These are phyloP conservation scores for Escallonia rubra DNA, from an alignment of 129 eudicot genomes.

Conservation along the genomic window DNA sequence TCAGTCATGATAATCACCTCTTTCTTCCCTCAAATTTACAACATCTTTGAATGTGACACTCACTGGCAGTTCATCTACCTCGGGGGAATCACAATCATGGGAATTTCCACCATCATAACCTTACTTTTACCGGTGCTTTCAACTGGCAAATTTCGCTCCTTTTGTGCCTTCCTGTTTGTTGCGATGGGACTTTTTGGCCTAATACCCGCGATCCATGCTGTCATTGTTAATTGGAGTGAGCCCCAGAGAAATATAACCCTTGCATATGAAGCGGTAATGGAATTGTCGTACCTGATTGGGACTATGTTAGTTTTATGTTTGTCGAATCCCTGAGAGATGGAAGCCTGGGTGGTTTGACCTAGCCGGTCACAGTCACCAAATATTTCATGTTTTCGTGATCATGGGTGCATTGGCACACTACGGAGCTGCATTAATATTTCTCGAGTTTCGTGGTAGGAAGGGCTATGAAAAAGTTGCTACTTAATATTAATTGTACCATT, in stretches of 20 bases:
- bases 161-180: conserved; percentile 62
- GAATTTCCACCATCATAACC: conserved; percentile 60
- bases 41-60: conserved; percentile 76
- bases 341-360: conserved; percentile 91
- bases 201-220: conserved; percentile 68
- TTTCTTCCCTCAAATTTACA: conserved; percentile 87
- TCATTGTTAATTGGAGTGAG: conserved; percentile 59
- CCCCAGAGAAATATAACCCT: conserved; percentile 60
- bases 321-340: conserved; percentile 87
- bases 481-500: too few relatives aligned
- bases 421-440: conserved; percentile 69
- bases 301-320: conserved; percentile 57
- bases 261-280: conserved; percentile 71
- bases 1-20: conserved; percentile 92
- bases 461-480: conserved; percentile 22
- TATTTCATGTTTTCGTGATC: conserved; percentile 81
- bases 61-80: conserved; percentile 77
- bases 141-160: conserved; percentile 54
- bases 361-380: conserved; percentile 91
- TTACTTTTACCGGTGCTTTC: conserved; percentile 71
- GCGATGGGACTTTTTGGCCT: conserved; percentile 88
- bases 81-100: conserved; percentile 64
- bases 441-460: conserved; percentile 38
- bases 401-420: conserved; percentile 92
- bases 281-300: conserved; percentile 64